Evolutionary conservation across 345 rosid genomes (phyloP), one percentile per base, ranked within the genome.

Genomic region (Citrus australasica): DNA sequence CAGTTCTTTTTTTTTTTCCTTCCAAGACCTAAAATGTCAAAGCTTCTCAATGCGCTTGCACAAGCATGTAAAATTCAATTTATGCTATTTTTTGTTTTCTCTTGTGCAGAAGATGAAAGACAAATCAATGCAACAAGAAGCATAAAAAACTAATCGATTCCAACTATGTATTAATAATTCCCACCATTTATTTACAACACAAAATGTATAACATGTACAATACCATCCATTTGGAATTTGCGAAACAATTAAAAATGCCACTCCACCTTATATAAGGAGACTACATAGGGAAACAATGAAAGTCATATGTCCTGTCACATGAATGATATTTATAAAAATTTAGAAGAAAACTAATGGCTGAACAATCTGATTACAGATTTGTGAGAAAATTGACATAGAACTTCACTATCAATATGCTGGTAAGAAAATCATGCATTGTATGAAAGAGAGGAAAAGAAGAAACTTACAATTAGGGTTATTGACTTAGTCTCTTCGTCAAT

Each of bases 391-490:
- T 30, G 19, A 73, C 67, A 24, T 5, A 24, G 35, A n/a, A 53
- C 25, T 38, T 60, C 61, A 38, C 6, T 11, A 14, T 40, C 13
- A 68, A 11, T 32, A 51, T 65, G 51, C 60, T 64, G 13, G 22
- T 30, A 30, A 22, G 48, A 66, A 78, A 51, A 74, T 65, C 51
- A 71, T 19, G 80, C 7, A 62, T 33, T 21, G 19, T 40, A 66
- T 61, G 37, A 67, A 61, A 35, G 19, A 66, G 63, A 6, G 33
- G 13, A 35, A 33, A 19, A 24, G 58, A 55, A 80, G 69, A 81
- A 79, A 85, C 95, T 90, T 83, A 94, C 98, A 78, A 96, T 94
- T 83, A 96, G 82, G 79, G 97, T 96, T 71, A 96, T 88, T 53
- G 93, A 80, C 88, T 84, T 92, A 46, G 97, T 88, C 79, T 83